Evolutionary conservation across 2,329 filamentous ascomycete species (phyloP), one percentile per base, ranked within the genome.

Genomic region (Stromatinia cepivora): DNA sequence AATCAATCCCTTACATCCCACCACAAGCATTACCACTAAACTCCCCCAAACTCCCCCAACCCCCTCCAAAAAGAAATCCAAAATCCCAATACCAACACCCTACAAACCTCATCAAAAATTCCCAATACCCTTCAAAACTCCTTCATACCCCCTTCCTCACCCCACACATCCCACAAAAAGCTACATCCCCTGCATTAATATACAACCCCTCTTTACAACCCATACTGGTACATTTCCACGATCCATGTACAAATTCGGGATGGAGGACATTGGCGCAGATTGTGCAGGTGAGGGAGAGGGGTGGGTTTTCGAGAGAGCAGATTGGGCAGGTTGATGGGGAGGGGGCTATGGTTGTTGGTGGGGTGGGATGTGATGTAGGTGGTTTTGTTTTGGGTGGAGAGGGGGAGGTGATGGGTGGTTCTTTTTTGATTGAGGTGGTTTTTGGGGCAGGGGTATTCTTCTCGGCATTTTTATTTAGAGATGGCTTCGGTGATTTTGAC

Each of bases 191-290:
- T 15, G 89, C 84, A 75, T 94, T 94, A 66, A 89, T 76, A 77
- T 92, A 94, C 28, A 75, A 71, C 58, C 83, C 86, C 17, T 80
- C 82, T 70, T 79, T 79, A 77, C 92, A 94, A 3, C 80, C 73
- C 4, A 78, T 76, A 72, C 84, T 86, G 56, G 77, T 78, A 77
- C 92, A 94, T 61, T 80, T 80, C 92, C 92, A 94, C n/a, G 85
- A 80, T 25, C 82, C 80, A 0, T 84, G 80, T 57, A 89, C 82
- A 63, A 84, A 83, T 0, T 80, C 76, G 0, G 83, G 79, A 57
- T 86, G 82, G 2, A 94, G 80, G 1, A 94, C 91, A 72, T 94
- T 87, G 34, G 88, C 85, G 78, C 92, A 95, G 66, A 89, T 84
- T 11, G 79, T 80, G 78, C 92, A 95, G 5, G 86, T 90, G 3